phyloP scores from a whole-genome alignment of 768 basidiomycete species.

The Rubroboletus satanas region DNA sequence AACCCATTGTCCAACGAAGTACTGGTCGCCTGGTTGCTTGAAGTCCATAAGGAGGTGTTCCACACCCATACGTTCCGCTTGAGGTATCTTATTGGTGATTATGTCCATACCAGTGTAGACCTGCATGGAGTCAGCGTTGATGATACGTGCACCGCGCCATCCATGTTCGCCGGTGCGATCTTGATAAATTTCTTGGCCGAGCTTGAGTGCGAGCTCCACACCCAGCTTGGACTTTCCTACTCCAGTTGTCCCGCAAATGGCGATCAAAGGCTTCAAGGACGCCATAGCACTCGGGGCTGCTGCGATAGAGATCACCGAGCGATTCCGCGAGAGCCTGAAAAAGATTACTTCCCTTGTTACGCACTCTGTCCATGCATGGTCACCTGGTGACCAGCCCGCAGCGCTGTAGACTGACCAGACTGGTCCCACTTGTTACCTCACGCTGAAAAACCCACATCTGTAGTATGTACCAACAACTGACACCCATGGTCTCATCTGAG shows the following conservation, averaged over 20 bases:
- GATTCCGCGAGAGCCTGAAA: not conserved
- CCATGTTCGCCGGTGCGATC: conserved; percentile 22
- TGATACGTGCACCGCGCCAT: conserved; percentile 67
- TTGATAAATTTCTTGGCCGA: conserved; percentile 34
- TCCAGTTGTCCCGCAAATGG: conserved; percentile 91
- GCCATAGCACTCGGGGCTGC: conserved; percentile 15
- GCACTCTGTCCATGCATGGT: too few species aligned
- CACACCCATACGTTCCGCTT: conserved; percentile 70
- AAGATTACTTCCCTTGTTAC: not conserved
- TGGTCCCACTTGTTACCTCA: not conserved
- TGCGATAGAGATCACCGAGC: not conserved
- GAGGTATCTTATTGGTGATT: conserved; percentile 90
- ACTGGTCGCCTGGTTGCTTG: conserved; percentile 83
- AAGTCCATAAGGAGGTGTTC: conserved; percentile 89
- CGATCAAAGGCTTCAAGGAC: conserved; percentile 62
- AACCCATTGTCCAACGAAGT: conserved; percentile 85
- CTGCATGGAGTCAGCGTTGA: conserved; percentile 99
- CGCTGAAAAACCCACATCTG: not conserved
- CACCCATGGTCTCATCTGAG: not conserved
- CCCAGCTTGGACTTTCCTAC: conserved; percentile 94
- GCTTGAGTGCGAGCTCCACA: conserved; percentile 74
- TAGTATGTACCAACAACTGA: not conserved
- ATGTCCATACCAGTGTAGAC: conserved; percentile 88
- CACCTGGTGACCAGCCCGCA: too few species aligned
- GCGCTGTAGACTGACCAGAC: too few species aligned